Base-by-base conservation (phyloP, 1,284 basidiomycete genomes). In the Cutaneotrichosporon cyanovorans region DNA sequence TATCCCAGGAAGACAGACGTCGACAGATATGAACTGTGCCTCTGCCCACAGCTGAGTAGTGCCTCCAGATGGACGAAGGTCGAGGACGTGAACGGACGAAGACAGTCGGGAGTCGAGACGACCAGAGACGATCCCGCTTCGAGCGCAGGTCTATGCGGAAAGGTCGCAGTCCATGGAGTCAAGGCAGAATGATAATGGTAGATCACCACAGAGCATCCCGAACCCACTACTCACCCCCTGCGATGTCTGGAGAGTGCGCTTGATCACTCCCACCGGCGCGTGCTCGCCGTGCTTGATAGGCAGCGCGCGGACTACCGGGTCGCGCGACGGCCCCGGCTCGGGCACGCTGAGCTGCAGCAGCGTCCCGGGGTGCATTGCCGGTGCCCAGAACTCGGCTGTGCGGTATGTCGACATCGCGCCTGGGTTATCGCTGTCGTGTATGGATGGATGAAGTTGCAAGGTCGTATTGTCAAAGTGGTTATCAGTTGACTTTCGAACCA, bases 291-390 rank as follows among this genome's bases (percentile, higher is more conserved):
- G 55, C 40, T 64, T 65, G 51, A 65, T 60, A 4, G 66, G 59
- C 4, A 69, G 55, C 39, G 66, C 58, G 33, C 59, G 58, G 32
- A 73, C 68, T 38, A 68, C 55, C 8, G 67, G 64, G 33, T 66
- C 60, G 12, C 51, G 46, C 25, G 15, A n/a, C 4, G 58, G 52
- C 15, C 52, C 54, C 2, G 56, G 51, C 31, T 60, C 52, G 12
- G 68, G 61, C 40, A 72, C 57, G 14, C 62, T 58, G 16, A 72
- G 43, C 41, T 68, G 62, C n/a, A 66, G 49, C 19, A 73, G 55
- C 9, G 70, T 66, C 50, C 65, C 68, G 11, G 65, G 61, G 45
- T 67, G 59, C 8, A 69, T 55, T 1, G 67, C 66, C 4, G 70
- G 67, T 12, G 62, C 61, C 42, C 70, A 60, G 46, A 73, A 66